A percentile compares a stretch with the other conserved stretches of the same genome.
phyloP scores from a whole-genome alignment of 345 rosid species.

The Euphorbia tirucalli region DNA sequence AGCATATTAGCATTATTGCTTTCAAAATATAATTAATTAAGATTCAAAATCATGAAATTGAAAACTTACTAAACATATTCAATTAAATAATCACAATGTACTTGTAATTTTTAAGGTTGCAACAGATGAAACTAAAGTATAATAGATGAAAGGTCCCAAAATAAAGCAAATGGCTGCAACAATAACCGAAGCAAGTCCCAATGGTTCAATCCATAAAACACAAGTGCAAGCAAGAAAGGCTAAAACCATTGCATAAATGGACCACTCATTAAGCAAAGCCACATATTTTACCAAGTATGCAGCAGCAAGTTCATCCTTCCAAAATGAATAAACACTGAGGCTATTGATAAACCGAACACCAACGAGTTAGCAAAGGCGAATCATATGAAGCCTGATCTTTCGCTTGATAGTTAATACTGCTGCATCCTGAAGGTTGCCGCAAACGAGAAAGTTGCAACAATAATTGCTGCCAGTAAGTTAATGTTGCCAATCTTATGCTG shows the following conservation, averaged over 20 bases:
- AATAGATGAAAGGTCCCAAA: no score
- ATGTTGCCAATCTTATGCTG: not conserved
- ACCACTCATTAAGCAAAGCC: constrained; percentile 3
- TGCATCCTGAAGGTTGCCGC: no score
- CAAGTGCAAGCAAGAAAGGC: constrained; percentile 8
- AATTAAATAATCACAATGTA: no score
- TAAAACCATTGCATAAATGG: no score
- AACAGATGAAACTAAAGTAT: no score
- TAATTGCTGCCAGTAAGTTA: constrained; percentile 7
- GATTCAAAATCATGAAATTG: no score
- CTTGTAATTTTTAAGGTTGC: no score
- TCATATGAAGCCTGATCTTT: not conserved
- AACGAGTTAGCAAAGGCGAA: not conserved
- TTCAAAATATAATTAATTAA: no score
- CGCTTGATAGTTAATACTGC: no score
- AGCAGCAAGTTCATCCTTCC: not conserved
- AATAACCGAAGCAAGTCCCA: constrained; percentile 11
- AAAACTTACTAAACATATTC: no score
- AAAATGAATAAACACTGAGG: constrained; percentile 5
- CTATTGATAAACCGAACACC: constrained; percentile 10
- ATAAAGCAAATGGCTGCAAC: no score
- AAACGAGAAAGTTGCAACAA: constrained; percentile 9
- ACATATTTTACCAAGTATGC: not conserved
- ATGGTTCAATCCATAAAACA: not conserved
- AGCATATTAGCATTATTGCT: no score